These are phyloP conservation scores for Caloboletus firmus DNA, from an alignment of 1,284 basidiomycete species.

Conservation along the genomic window DNA sequence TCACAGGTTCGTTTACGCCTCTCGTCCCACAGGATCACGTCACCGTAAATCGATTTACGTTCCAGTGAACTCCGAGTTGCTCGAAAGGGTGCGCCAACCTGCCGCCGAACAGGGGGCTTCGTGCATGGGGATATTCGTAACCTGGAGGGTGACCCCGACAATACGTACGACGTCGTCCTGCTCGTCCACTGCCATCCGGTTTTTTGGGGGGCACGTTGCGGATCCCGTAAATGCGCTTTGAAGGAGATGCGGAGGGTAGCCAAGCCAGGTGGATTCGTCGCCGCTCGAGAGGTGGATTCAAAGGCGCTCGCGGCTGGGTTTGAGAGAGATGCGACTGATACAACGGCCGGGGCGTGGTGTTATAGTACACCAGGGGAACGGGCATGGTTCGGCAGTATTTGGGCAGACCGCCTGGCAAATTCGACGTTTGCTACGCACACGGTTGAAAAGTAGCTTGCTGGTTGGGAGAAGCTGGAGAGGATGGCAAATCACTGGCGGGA, in stretches of 20 bases:
- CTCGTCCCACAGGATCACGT: conserved; percentile 43
- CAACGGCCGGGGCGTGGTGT: conserved; percentile 37
- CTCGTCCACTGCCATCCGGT: conserved; percentile 47
- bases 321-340: conserved; percentile 24
- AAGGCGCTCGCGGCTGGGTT: conserved; percentile 30
- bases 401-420: conserved; percentile 36
- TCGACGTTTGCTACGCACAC: conserved; percentile 35
- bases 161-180: conserved; percentile 39
- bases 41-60: conserved; percentile 39
- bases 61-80: conserved; percentile 8
- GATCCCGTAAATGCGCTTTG: conserved; percentile 38
- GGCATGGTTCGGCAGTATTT: conserved; percentile 37
- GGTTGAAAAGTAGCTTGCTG: conserved; percentile 30
- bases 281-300: conserved; percentile 38
- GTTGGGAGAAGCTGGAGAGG: conserved; percentile 27
- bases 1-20: conserved; percentile 42
- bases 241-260: conserved; percentile 44
- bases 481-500: conserved; percentile 30
- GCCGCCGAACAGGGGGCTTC: conserved; percentile 33
- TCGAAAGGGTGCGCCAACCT: conserved; percentile 32
- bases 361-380: conserved; percentile 37
- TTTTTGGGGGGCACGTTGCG: conserved; percentile 39
- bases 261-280: conserved; percentile 41
- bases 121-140: conserved; percentile 32
- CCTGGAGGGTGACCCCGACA: conserved; percentile 24